Evolutionary conservation across 192 early-diverging fungal genomes (phyloP).

Genomic region (Funneliformis geosporum): DNA sequence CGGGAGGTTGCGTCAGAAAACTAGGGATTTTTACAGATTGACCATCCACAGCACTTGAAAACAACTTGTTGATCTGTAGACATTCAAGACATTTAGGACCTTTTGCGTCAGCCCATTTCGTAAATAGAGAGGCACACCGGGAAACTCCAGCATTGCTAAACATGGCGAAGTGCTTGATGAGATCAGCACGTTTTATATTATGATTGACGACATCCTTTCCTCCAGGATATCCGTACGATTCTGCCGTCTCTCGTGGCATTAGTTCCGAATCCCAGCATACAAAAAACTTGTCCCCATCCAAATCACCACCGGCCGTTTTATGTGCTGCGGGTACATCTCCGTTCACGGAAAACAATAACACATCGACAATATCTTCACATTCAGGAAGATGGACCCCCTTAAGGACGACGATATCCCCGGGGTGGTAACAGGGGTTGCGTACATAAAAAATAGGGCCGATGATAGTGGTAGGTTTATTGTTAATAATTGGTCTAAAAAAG

Average conservation of each 20-base stretch:
- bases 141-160: background rate
- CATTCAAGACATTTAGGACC: background rate
- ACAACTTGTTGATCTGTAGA: background rate
- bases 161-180: background rate
- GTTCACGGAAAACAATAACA: conserved; percentile 71
- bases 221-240: conserved; percentile 3
- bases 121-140: background rate
- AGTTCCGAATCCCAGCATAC: conserved; percentile 59
- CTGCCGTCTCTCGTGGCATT: conserved; percentile 36
- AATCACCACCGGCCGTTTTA: conserved; percentile 76
- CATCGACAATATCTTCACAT: conserved; percentile 56
- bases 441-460: conserved; percentile 44
- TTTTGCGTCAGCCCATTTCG: conserved; percentile 2
- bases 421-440: conserved; percentile 66
- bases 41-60: background rate
- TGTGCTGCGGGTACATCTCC: conserved; percentile 68
- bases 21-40: background rate
- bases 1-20: background rate
- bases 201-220: background rate
- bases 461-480: conserved; percentile 31
- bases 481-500: conserved; percentile 49
- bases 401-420: conserved; percentile 59
- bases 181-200: background rate
- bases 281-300: conserved; percentile 77
- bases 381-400: conserved; percentile 52